Evolutionary conservation across 768 basidiomycete genomes (phyloP), one percentile per base, ranked within the genome.

Genomic region (Phaeotremella skinneri): DNA sequence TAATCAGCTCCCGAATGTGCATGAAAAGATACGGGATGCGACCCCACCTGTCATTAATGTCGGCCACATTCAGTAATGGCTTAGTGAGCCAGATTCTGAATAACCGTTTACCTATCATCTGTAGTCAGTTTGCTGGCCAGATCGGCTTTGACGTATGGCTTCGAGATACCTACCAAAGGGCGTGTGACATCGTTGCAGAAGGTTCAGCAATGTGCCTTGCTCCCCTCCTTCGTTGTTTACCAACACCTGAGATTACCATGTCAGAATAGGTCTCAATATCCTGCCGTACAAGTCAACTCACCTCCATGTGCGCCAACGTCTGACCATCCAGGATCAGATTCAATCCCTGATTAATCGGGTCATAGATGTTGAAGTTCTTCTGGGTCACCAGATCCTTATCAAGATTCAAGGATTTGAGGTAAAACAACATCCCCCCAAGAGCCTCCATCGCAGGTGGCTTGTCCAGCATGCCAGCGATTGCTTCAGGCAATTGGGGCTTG

Each of bases 21-120:
- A 54, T 56, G 53, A 56, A 50, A 49, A 58, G 62, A 55, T 62
- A 55, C 11, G 17, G 29, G 17, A 50, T 0, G 9, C 9, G 0
- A 4, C 61, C 79, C 62, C 69, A 90, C 91, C 92, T 82, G 39
- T 89, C 86, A 69, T 94, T 93, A 78, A 99, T 98, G 49, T 89
- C 89, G 11, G 82, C 74, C 32, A 86, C 85, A 37, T 89, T 85
- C 29, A 87, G 84, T 62, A 99, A 78, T 20, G 96, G 96, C 82
- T 87, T 87, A 63, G 91, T 96, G 6, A 99, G 81, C 96, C 96
- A 99, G 53, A 94, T 88, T 41, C 93, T 85, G 83, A 99, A 98
- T 27, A 98, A 81, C 25, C 96, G 85, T 76, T 98, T 98, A 39
- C 92, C 90, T 90, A 54, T 6, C 52, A 21, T 29, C 30, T 21